phyloP scores from a whole-genome alignment of 177 flowering plant species.

The Vitis hybrid region DNA sequence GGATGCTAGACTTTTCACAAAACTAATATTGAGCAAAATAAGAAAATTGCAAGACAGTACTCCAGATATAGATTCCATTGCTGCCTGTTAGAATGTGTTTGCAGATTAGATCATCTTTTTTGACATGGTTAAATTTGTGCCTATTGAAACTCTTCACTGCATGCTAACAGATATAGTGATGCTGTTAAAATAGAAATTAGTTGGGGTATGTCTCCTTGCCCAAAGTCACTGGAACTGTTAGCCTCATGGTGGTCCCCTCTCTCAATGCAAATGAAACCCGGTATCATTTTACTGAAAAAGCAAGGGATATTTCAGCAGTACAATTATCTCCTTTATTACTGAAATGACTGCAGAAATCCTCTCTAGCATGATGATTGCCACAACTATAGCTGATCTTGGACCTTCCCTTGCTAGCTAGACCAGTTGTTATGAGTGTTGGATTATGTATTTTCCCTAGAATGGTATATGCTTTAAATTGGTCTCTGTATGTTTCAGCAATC shows the following conservation, averaged over 20 bases:
- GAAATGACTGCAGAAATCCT: neutral
- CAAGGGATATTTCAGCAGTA: neutral
- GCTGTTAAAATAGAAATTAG: no score
- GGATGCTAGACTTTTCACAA: neutral
- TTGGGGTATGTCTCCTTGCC: no score
- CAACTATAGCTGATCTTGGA: neutral
- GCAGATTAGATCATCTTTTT: no score
- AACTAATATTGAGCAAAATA: neutral
- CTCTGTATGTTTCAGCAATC: neutral
- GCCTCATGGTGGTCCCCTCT: no score
- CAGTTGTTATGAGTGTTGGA: neutral
- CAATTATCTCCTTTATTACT: neutral
- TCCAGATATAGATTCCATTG: no score
- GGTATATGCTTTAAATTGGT: neutral
- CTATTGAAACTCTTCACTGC: no score
- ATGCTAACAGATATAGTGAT: no score
- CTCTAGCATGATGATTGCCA: neutral
- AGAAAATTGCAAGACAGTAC: neutral
- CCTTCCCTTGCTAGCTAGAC: neutral
- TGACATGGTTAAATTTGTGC: no score
- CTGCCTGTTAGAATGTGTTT: no score
- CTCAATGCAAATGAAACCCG: no score
- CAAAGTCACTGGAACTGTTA: no score
- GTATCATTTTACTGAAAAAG: no score
- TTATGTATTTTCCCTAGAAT: neutral